A percentile compares a stretch with the other conserved stretches of the same genome.
phyloP scores from a whole-genome alignment of 1,284 basidiomycete species.

The Volvariella surrecta region DNA sequence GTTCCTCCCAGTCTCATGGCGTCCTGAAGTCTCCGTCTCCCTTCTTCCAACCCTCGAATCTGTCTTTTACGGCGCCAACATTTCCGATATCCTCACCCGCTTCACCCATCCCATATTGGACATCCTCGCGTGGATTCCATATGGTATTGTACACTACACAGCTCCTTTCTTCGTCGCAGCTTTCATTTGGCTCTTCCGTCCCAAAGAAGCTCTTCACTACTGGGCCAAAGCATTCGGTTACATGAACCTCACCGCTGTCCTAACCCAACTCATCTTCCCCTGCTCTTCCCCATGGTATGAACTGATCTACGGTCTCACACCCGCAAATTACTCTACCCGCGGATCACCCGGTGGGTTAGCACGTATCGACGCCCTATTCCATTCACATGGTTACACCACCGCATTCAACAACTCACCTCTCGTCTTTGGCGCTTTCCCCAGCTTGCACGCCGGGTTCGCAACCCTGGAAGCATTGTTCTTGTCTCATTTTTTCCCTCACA shows the following conservation, averaged over 20 bases:
- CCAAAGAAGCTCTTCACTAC: conserved; percentile 74
- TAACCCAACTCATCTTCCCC: conserved; percentile 86
- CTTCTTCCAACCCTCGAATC: conserved; percentile 92
- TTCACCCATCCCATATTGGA: conserved; percentile 91
- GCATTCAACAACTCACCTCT: conserved; percentile 89
- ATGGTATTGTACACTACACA: conserved; percentile 88
- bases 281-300: conserved; percentile 99
- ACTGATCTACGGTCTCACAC: conserved; percentile 92
- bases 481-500: conserved; percentile 89
- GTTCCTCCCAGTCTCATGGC: conserved; percentile 70
- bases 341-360: conserved; percentile 92
- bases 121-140: conserved; percentile 92
- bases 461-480: conserved; percentile 93
- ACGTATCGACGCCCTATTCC: conserved; percentile 88
- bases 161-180: conserved; percentile 77
- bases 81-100: conserved; percentile 91
- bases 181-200: conserved; percentile 46
- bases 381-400: conserved; percentile 69
- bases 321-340: conserved; percentile 86
- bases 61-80: conserved; percentile 94
- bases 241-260: conserved; percentile 86
- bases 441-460: conserved; percentile 84
- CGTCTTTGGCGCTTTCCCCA: conserved; percentile 96
- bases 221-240: conserved; percentile 91
- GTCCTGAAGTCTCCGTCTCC: conserved; percentile 86